Conservation (phyloP, 768 basidiomycete genomes). For the Termitomyces sp. region DNA sequence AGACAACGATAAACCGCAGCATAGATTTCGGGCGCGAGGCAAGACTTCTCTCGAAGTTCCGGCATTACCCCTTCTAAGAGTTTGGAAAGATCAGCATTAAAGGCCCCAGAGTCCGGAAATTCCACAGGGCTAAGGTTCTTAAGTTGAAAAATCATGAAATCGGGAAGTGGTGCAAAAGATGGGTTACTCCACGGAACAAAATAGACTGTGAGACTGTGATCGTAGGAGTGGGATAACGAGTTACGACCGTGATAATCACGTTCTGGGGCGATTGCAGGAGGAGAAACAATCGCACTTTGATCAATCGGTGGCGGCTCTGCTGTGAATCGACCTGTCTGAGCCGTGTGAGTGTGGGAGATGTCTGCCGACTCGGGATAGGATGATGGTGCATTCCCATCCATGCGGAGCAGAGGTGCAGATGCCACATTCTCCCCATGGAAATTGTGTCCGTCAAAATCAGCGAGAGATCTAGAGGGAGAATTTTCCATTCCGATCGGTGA, state of each 20-base stretch:
- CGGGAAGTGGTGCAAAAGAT: constrained; percentile 60
- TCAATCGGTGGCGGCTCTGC: constrained; percentile 23
- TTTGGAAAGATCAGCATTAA: constrained; percentile 46
- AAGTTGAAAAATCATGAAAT: constrained; percentile 54
- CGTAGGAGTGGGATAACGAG: background rate
- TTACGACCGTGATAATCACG: background rate
- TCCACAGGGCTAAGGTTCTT: constrained; percentile 50
- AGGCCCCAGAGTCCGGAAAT: constrained; percentile 56
- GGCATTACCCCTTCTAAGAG: constrained; percentile 53
- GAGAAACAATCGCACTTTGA: background rate
- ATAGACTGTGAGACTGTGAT: constrained; percentile 8
- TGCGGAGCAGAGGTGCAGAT: constrained; percentile 23
- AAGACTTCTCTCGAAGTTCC: constrained; percentile 60
- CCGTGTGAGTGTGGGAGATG: background rate
- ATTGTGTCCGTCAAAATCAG: constrained; percentile 3
- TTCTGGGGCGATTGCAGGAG: constrained; percentile 5
- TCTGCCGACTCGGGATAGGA: constrained; percentile 18
- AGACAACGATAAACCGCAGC: constrained; percentile 49
- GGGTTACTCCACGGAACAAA: constrained; percentile 62
- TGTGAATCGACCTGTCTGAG: constrained; percentile 32
- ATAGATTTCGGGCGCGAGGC: constrained; percentile 55
- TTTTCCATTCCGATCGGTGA: constrained; percentile 13
- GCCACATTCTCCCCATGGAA: constrained; percentile 51
- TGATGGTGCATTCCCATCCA: constrained; percentile 11
- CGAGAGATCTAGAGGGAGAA: background rate